phyloP scores from a whole-genome alignment of 768 basidiomycete genomes.

The Suillus plorans region DNA sequence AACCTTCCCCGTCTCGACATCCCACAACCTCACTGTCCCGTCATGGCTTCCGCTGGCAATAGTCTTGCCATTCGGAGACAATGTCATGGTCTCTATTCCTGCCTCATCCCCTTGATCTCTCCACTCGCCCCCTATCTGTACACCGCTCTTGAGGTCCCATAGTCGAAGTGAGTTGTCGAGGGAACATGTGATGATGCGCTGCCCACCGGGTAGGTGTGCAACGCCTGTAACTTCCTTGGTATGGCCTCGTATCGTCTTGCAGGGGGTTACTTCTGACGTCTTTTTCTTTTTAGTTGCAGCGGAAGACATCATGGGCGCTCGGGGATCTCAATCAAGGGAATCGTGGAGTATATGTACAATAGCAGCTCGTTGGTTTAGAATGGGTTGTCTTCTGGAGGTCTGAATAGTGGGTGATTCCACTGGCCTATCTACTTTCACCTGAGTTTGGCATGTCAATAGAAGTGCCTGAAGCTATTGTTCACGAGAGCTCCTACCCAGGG shows the following conservation, averaged over 20 bases:
- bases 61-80: not conserved
- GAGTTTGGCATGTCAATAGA: not conserved
- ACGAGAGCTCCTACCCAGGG: not conserved
- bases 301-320: not conserved
- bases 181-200: conserved; percentile 6
- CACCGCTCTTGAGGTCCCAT: conserved; percentile 25
- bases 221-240: accelerated
- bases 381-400: not conserved
- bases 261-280: accelerated
- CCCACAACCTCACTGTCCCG: not conserved
- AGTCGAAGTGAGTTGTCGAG: conserved; percentile 3
- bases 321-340: not conserved
- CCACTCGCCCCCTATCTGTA: conserved; percentile 9
- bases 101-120: not conserved
- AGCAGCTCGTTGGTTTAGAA: not conserved
- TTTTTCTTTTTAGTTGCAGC: no score
- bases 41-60: conserved; percentile 10
- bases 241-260: not conserved
- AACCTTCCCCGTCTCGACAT: not conserved
- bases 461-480: not conserved
- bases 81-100: accelerated
- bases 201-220: not conserved
- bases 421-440: not conserved
- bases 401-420: not conserved
- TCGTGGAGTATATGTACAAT: not conserved